A percentile compares a stretch with the other conserved stretches of the same genome.
These are phyloP conservation scores for Saccharomycopsis malanga DNA, from an alignment of 805 yeast genomes.

Conservation along the genomic window DNA sequence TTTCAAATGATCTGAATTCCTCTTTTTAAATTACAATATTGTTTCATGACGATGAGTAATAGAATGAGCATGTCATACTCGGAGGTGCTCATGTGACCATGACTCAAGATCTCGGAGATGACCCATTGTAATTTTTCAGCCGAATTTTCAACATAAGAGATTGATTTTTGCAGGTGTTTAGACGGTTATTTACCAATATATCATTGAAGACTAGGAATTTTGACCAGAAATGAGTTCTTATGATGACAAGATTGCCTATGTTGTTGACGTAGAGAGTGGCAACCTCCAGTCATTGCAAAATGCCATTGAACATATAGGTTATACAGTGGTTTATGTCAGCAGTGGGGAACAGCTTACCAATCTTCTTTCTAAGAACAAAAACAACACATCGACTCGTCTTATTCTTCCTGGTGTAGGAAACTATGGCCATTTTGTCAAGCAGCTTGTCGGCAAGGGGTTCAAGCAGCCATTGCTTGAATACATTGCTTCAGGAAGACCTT, in stretches of 20 bases:
- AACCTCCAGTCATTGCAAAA: conserved; percentile 83
- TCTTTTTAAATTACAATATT: too few relatives aligned
- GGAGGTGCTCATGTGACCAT: too few relatives aligned
- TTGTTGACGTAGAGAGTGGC: conserved; percentile 92
- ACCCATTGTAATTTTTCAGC: too few relatives aligned
- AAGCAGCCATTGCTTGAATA: conserved; percentile 59
- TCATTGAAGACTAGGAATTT: too few relatives aligned
- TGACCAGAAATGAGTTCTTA: too few relatives aligned
- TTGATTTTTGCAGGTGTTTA: too few relatives aligned
- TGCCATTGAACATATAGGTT: conserved; percentile 77
- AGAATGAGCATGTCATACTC: too few relatives aligned
- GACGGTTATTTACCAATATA: too few relatives aligned
- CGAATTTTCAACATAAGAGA: too few relatives aligned
- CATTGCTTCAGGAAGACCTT: conserved; percentile 68
- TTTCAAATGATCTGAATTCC: too few relatives aligned
- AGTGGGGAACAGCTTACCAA: conserved; percentile 6
- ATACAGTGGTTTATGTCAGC: conserved; percentile 53
- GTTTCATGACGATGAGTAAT: too few relatives aligned
- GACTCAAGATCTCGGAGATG: too few relatives aligned
- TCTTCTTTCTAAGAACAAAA: conserved; percentile 9
- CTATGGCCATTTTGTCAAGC: conserved; percentile 85
- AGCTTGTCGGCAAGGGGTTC: conserved; percentile 54
- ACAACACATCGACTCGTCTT: conserved; percentile 7
- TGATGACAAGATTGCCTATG: conserved; percentile 23
- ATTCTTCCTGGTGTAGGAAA: conserved; percentile 97